A percentile compares a stretch with the other conserved stretches of the same genome.
These are phyloP conservation scores for Starmerella stigmatis DNA, from an alignment of 805 yeast genomes.

Conservation along the genomic window DNA sequence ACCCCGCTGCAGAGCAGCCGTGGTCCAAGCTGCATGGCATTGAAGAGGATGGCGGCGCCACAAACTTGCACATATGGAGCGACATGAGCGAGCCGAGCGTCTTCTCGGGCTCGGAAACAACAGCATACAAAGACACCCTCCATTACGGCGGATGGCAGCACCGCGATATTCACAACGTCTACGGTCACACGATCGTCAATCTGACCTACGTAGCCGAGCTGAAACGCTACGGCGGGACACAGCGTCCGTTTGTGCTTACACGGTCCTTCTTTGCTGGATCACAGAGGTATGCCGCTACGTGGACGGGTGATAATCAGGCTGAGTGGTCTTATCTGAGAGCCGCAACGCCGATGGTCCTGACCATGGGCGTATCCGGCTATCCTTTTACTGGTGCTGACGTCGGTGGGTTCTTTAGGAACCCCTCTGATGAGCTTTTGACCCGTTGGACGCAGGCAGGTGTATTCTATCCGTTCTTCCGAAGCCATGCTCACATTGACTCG, in stretches of 20 bases:
- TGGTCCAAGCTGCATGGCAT: constrained; percentile 49
- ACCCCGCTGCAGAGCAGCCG: constrained; percentile 46
- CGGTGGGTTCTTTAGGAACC: constrained; percentile 93
- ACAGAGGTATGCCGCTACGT: constrained; percentile 81
- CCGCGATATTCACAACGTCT: constrained; percentile 79
- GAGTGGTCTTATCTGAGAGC: constrained; percentile 76
- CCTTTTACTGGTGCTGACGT: constrained; percentile 95
- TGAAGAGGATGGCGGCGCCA: constrained; percentile 39
- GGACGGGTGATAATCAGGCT: constrained; percentile 97
- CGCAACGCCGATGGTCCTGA: constrained; percentile 80
- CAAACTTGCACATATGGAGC: constrained; percentile 82
- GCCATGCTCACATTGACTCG: constrained; percentile 92
- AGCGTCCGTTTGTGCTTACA: constrained; percentile 80
- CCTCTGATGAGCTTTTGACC: constrained; percentile 63
- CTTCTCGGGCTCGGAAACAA: constrained; percentile 88
- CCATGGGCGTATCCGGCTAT: constrained; percentile 71
- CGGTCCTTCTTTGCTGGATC: constrained; percentile 85
- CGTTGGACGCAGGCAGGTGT: constrained; percentile 96
- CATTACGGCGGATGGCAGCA: constrained; percentile 82
- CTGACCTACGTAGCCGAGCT: constrained; percentile 61
- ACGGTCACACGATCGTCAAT: constrained; percentile 71
- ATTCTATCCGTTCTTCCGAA: constrained; percentile 94
- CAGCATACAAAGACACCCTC: constrained; percentile 70
- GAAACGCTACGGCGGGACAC: constrained; percentile 37
- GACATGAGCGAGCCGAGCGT: constrained; percentile 98